A percentile compares a stretch with the other conserved stretches of the same genome.
phyloP scores from a whole-genome alignment of 2,329 filamentous ascomycete genomes.

The Trichoderma semiorbis region DNA sequence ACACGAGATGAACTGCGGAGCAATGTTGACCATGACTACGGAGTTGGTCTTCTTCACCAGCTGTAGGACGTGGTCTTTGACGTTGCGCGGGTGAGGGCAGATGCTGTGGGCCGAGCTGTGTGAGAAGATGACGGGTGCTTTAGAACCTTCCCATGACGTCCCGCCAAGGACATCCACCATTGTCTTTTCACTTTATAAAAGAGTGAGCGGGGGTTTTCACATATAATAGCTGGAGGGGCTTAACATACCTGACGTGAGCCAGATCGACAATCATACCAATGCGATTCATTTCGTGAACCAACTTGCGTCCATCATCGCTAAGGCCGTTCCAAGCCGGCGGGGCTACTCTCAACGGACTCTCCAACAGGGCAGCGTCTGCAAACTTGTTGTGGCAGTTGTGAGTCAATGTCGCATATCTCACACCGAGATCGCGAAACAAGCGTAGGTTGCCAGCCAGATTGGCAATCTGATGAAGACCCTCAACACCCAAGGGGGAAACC shows the following conservation, averaged over 20 bases:
- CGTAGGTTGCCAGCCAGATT: constrained; percentile 76
- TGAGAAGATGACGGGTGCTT: constrained; percentile 82
- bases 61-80: constrained; percentile 76
- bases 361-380: constrained; percentile 74
- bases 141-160: constrained; percentile 64
- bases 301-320: constrained; percentile 61
- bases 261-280: constrained; percentile 93
- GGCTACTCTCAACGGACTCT: constrained; percentile 49
- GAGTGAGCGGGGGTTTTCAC: background rate
- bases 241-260: constrained; percentile 56
- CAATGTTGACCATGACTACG: constrained; percentile 89
- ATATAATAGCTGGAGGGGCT: background rate
- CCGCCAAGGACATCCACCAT: constrained; percentile 78
- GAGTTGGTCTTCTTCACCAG: constrained; percentile 70
- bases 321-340: constrained; percentile 68
- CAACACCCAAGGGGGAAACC: constrained; percentile 75
- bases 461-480: constrained; percentile 91
- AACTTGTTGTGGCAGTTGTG: constrained; percentile 93
- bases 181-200: constrained; percentile 60
- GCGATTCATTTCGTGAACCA: constrained; percentile 89
- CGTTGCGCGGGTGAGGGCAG: constrained; percentile 87
- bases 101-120: constrained; percentile 79
- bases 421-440: constrained; percentile 71
- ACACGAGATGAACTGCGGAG: constrained; percentile 79
- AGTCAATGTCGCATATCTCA: constrained; percentile 82